Conservation (phyloP, 225 moss, liverwort and hornwort genomes). For the Lunularia cruciata region DNA sequence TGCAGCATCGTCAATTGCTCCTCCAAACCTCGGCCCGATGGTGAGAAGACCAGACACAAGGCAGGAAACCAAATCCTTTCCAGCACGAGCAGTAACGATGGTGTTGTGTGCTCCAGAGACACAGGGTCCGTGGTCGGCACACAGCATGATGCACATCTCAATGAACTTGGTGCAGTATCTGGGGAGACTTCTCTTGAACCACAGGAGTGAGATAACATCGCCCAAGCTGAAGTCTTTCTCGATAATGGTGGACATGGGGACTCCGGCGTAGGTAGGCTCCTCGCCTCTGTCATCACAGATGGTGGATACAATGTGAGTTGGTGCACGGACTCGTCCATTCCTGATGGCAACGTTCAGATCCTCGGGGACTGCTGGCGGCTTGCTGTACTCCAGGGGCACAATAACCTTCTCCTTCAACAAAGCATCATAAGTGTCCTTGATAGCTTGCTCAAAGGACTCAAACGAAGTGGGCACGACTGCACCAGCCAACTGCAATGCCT, state of each 20-base stretch:
- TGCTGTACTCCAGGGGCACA: constrained; percentile 43
- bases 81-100: constrained; percentile 85
- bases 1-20: constrained; percentile 90
- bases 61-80: constrained; percentile 88
- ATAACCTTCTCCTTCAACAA: constrained; percentile 69
- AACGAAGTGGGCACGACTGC: constrained; percentile 91
- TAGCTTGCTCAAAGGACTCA: constrained; percentile 69
- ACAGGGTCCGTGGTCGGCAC: constrained; percentile 86
- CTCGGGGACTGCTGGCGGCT: constrained; percentile 77
- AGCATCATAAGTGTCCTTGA: constrained; percentile 65
- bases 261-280: constrained; percentile 88
- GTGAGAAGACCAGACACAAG: constrained; percentile 87
- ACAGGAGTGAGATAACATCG: constrained; percentile 89
- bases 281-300: constrained; percentile 97
- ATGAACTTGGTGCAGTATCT: constrained; percentile 90
- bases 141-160: constrained; percentile 90
- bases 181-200: constrained; percentile 91
- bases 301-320: constrained; percentile 90
- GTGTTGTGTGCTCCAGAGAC: constrained; percentile 90
- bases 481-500: constrained; percentile 73
- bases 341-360: constrained; percentile 81
- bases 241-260: constrained; percentile 88
- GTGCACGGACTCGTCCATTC: constrained; percentile 86
- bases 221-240: constrained; percentile 75
- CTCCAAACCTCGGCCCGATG: constrained; percentile 91